A percentile compares a stretch with the other conserved stretches of the same genome.
phyloP scores from a whole-genome alignment of 768 basidiomycete genomes.

The Russula griseocarnosa region DNA sequence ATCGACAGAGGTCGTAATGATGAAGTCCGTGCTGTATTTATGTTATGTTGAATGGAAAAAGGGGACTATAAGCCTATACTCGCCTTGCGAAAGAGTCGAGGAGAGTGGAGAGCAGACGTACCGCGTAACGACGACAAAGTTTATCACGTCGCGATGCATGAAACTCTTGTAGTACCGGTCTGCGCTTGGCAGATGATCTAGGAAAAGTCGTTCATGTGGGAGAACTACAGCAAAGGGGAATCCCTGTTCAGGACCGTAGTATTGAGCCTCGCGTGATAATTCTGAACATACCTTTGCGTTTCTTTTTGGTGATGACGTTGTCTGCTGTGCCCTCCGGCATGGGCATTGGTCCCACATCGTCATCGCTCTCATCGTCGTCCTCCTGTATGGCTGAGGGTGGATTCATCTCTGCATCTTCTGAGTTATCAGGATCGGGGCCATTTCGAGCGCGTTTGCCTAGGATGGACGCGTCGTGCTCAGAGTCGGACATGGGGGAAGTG shows the following conservation, averaged over 20 bases:
- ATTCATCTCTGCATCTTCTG: constrained; percentile 31
- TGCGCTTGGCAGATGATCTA: constrained; percentile 86
- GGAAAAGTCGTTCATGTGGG: constrained; percentile 87
- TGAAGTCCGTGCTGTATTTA: constrained; percentile 72
- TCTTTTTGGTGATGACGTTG: constrained; percentile 55
- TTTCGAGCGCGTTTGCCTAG: constrained; percentile 63
- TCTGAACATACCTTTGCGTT: constrained; percentile 64
- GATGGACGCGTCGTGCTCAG: constrained; percentile 49
- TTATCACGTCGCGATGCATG: constrained; percentile 94
- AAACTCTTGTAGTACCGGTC: constrained; percentile 97
- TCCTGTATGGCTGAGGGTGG: constrained; percentile 39
- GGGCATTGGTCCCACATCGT: constrained; percentile 89
- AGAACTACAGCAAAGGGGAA: constrained; percentile 52
- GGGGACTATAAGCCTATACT: background rate
- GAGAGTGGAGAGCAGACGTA: constrained; percentile 37
- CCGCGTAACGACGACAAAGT: constrained; percentile 87
- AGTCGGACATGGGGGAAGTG: constrained; percentile 31
- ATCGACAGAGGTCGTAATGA: constrained; percentile 92
- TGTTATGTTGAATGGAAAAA: background rate
- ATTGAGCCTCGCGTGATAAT: background rate
- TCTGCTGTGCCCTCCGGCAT: constrained; percentile 49
- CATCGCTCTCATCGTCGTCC: constrained; percentile 57
- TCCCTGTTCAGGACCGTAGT: background rate
- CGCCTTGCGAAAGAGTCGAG: background rate
- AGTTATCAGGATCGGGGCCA: constrained; percentile 30